Evolutionary conservation across 2,329 filamentous ascomycete genomes (phyloP), one percentile per base, ranked within the genome.

Genomic region (Diaporthe citrichinensis): DNA sequence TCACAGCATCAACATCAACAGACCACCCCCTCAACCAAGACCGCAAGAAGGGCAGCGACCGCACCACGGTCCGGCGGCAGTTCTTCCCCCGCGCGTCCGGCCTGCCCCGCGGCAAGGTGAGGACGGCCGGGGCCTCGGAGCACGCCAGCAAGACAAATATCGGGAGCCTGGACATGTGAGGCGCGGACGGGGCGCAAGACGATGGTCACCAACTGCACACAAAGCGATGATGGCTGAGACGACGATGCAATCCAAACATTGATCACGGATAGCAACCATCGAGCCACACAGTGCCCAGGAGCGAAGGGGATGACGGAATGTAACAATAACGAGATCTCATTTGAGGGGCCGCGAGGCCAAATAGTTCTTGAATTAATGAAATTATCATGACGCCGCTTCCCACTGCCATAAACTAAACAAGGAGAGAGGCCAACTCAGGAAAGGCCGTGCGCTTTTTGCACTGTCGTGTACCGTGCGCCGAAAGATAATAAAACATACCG

Each of bases 1-100:
- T 75, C 25, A 72, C 67, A 15, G 34, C 51, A 1, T 25, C 59
- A 31, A 57, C 72, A n/a, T 65, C 71, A 15, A 28, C 68, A 61
- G 75, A 74, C 51, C 55, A 58, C 53, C 68, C 67, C 41, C 72
- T 67, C 44, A 68, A 72, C 53, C 68, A 72, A 55, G 71, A 73
- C 59, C 72, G 68, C 31, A 68, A 71, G 25, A 67, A 71, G 34
- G 67, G 59, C 20, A 53, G 46, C 65, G 65, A 74, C 51, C 72
- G 72, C 46, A 61, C 49, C 46, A 61, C 58, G 0, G 59, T 58
- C 25, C 59, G 68, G 36, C 65, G 73, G 10, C 53, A 68, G 5
- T 74, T 76, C 59, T 76, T 76, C 34, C 75, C 75, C 9, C 69
- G 75, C 41, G 72, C 75, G 7, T 76, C 75, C 17, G 75, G 75